These are phyloP conservation scores for Coriolopsis trogii DNA, from an alignment of 1,284 basidiomycete genomes.

Conservation along the genomic window DNA sequence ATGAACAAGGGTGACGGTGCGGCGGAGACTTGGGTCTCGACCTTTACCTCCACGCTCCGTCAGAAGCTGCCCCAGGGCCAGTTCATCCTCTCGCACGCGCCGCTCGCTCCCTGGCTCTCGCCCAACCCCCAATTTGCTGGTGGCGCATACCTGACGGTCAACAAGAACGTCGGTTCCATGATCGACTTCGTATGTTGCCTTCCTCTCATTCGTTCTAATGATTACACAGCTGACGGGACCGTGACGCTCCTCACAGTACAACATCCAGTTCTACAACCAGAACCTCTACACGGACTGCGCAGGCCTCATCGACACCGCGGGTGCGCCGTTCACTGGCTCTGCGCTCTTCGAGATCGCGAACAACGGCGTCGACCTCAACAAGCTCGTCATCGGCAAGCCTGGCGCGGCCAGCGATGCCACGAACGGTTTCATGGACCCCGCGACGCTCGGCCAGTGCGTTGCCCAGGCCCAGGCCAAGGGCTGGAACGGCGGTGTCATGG, in stretches of 20 bases:
- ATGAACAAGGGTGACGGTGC: constrained; percentile 42
- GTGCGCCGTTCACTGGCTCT: constrained; percentile 20
- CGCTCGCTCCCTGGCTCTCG: constrained; percentile 60
- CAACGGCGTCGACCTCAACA: constrained; percentile 50
- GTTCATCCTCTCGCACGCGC: constrained; percentile 41
- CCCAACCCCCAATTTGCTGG: constrained; percentile 47
- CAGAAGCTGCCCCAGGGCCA: constrained; percentile 35
- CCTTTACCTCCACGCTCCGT: constrained; percentile 44
- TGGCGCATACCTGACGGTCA: constrained; percentile 63
- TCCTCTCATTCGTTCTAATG: neutral
- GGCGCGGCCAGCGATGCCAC: constrained; percentile 45
- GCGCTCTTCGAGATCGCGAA: constrained; percentile 61
- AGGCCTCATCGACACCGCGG: constrained; percentile 47
- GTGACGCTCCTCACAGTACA: constrained; percentile 38
- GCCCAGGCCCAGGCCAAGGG: constrained; percentile 53
- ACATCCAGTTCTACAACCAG: constrained; percentile 58
- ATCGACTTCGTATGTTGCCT: constrained; percentile 38
- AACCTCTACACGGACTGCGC: constrained; percentile 48
- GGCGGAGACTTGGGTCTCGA: constrained; percentile 45
- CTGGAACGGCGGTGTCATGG: constrained; percentile 48
- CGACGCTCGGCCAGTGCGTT: constrained; percentile 57
- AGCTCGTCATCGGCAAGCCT: constrained; percentile 65
- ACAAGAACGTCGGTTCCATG: constrained; percentile 53
- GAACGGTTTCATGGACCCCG: constrained; percentile 54
- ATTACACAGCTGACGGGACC: neutral